Evolutionary conservation across 2,329 filamentous ascomycete genomes (phyloP).

Genomic region (Verticillium klebahnii): DNA sequence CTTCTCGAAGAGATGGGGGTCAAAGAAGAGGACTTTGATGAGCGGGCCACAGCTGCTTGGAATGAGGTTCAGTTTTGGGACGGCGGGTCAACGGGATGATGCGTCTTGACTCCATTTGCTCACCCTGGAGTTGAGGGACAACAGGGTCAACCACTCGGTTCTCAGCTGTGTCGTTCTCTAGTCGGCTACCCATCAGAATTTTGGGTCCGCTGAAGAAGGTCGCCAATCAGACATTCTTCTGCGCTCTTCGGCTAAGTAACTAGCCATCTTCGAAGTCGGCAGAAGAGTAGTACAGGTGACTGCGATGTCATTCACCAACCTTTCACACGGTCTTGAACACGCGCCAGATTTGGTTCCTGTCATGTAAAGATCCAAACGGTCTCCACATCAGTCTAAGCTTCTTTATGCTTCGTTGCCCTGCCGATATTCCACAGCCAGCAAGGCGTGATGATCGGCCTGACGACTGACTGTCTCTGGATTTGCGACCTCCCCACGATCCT

Average conservation of each 20-base stretch:
- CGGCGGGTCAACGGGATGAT: neutral
- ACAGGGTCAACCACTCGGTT: neutral
- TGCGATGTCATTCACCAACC: no score
- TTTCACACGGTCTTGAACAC: no score
- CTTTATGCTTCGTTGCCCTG: neutral
- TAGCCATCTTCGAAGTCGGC: no score
- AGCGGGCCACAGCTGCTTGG: neutral
- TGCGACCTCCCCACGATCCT: neutral
- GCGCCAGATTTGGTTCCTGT: neutral
- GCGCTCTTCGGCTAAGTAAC: no score
- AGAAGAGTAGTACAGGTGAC: no score
- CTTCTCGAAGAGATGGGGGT: constrained; percentile 2
- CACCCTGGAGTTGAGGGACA: neutral
- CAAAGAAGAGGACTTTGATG: constrained; percentile 13
- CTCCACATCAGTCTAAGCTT: neutral
- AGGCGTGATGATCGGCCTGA: neutral
- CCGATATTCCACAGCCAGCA: neutral
- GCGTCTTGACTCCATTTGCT: neutral
- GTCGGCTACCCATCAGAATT: no score
- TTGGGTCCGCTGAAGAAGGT: no score
- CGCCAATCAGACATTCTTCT: no score
- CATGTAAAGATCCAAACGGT: neutral
- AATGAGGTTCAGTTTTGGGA: constrained; percentile 1
- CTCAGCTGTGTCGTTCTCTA: neutral
- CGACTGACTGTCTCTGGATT: neutral